Percentiles rank a stretch among this genome's conserved stretches.
Conservation (phyloP, 2,329 filamentous ascomycete genomes). For the Clarireedia sp. region DNA sequence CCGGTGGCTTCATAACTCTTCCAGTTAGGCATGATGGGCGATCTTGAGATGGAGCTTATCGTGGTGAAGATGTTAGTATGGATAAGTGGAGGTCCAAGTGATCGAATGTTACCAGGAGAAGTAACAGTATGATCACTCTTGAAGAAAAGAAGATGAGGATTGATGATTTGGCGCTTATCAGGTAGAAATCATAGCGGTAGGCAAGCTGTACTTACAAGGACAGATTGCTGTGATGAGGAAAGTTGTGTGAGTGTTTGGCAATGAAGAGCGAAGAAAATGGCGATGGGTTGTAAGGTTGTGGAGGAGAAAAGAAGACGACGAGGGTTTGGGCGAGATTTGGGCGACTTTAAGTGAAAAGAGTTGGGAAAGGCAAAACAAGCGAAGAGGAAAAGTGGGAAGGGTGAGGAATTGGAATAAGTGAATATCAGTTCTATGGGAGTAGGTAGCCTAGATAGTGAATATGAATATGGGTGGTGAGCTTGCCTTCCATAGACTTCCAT, state of each 20-base stretch:
- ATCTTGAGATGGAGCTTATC: not conserved
- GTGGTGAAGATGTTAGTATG: too few species aligned
- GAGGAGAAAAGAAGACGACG: not conserved
- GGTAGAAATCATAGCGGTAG: too few species aligned
- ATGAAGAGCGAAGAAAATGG: not conserved
- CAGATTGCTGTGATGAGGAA: not conserved
- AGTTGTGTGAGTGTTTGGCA: not conserved
- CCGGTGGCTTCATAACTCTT: conserved; percentile 49
- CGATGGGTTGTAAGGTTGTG: not conserved
- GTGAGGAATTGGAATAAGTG: not conserved
- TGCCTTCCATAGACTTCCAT: not conserved
- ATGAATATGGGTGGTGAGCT: not conserved
- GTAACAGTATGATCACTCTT: not conserved
- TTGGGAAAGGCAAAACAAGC: not conserved
- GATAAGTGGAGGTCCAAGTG: not conserved
- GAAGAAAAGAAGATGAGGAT: not conserved
- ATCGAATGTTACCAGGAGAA: not conserved
- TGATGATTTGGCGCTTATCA: too few species aligned
- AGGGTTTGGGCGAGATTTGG: not conserved
- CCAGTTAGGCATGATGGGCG: conserved; percentile 47
- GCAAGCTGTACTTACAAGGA: not conserved
- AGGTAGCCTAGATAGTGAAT: not conserved
- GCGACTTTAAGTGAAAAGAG: conserved; percentile 1
- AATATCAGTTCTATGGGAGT: not conserved
- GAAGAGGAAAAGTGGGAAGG: not conserved